phyloP scores from a whole-genome alignment of 1,284 basidiomycete genomes.

The Anthracocystis setariae region DNA sequence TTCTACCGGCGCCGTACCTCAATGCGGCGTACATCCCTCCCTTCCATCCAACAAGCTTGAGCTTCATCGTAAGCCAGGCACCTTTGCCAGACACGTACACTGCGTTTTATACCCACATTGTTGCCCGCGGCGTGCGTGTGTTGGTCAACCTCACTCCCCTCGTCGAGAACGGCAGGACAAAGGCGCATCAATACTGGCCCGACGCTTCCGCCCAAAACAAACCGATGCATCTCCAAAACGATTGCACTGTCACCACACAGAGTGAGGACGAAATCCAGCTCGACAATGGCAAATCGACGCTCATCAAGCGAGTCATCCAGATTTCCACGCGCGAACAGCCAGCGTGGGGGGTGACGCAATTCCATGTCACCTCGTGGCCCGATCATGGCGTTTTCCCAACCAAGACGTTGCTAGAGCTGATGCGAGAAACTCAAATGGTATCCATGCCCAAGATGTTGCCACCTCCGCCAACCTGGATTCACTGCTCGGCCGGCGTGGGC shows the following conservation, averaged over 20 bases:
- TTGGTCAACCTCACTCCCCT: slow-evolving; percentile 65
- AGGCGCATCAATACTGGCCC: slow-evolving; percentile 65
- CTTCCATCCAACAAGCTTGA: slow-evolving; percentile 20
- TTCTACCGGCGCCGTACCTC: slow-evolving; percentile 53
- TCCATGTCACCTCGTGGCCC: slow-evolving; percentile 81
- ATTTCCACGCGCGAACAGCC: slow-evolving; percentile 3
- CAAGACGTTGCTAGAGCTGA: slow-evolving; percentile 39
- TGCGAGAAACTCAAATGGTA: slow-evolving; percentile 24
- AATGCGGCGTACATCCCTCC: slow-evolving; percentile 59
- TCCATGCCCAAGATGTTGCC: slow-evolving; percentile 61
- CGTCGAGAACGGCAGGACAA: slow-evolving; percentile 48
- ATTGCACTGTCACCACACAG: slow-evolving; percentile 10
- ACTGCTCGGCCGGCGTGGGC: slow-evolving; percentile 74
- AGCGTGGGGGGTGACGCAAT: slow-evolving; percentile 72
- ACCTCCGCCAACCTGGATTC: slow-evolving; percentile 78
- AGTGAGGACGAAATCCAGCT: slow-evolving; percentile 8
- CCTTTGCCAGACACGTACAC: slow-evolving; percentile 87
- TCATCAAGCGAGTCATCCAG: slow-evolving; percentile 20
- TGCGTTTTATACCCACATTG: slow-evolving; percentile 76
- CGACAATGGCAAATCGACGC: slow-evolving; percentile 21
- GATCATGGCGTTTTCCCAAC: slow-evolving; percentile 79
- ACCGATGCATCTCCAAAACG: slow-evolving; percentile 20
- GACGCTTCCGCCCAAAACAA: neutral
- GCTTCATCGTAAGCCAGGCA: slow-evolving; percentile 94
- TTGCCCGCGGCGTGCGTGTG: slow-evolving; percentile 24